phyloP scores from a whole-genome alignment of 2,329 filamentous ascomycete species.

The Arachnomyces sp. region DNA sequence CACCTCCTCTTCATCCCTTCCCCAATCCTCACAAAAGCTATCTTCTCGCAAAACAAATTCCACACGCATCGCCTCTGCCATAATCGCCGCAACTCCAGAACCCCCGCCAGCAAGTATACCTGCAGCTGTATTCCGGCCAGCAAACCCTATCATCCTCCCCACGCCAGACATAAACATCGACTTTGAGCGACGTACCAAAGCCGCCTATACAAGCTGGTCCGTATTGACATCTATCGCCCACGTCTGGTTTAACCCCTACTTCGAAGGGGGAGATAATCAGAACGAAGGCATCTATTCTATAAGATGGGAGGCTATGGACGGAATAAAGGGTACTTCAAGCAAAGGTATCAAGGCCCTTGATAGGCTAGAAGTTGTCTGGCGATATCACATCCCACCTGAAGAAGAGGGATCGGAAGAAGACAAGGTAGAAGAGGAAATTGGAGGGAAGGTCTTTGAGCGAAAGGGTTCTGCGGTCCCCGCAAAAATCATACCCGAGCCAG shows the following conservation, averaged over 20 bases:
- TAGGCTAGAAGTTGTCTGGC: conserved; percentile 78
- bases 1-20: conserved; percentile 9
- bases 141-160: conserved; percentile 58
- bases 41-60: neutral
- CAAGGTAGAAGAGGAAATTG: conserved; percentile 4
- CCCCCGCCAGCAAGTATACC: conserved; percentile 53
- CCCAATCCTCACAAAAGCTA: conserved; percentile 7
- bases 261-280: conserved; percentile 69
- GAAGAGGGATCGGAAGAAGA: conserved; percentile 18
- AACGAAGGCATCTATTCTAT: conserved; percentile 63
- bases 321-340: conserved; percentile 78
- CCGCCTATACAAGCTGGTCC: conserved; percentile 65
- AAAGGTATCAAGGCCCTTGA: conserved; percentile 81
- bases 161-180: conserved; percentile 85
- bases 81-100: conserved; percentile 21
- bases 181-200: conserved; percentile 76
- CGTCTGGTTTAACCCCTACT: conserved; percentile 94
- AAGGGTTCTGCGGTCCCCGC: conserved; percentile 13
- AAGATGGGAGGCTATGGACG: conserved; percentile 76
- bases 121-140: conserved; percentile 69
- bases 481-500: conserved; percentile 56
- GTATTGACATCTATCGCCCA: conserved; percentile 92
- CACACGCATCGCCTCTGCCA: conserved; percentile 5
- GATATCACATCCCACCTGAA: conserved; percentile 31
- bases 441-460: conserved; percentile 13